Conservation (phyloP, 1,284 basidiomycete genomes). For the Agroathelia rolfsii region DNA sequence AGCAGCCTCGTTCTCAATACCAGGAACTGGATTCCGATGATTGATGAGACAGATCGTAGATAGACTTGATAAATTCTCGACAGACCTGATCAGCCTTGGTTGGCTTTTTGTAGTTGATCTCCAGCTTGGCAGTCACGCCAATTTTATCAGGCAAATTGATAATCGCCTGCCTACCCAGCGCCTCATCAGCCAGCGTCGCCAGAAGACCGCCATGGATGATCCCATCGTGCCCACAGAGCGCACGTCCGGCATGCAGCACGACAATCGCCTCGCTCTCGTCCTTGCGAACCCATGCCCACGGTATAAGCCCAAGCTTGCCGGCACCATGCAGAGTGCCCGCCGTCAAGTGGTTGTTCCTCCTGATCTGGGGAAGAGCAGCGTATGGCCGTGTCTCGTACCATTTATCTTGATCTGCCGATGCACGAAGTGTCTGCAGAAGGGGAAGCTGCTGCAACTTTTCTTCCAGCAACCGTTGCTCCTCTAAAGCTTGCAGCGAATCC, state of each 20-base stretch:
- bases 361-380: constrained; percentile 53
- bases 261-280: constrained; percentile 68
- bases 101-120: constrained; percentile 70
- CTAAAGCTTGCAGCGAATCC: constrained; percentile 51
- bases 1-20: constrained; percentile 58
- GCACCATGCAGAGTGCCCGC: constrained; percentile 81
- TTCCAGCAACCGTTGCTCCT: constrained; percentile 58
- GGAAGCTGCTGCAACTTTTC: constrained; percentile 56
- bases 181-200: constrained; percentile 86
- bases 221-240: constrained; percentile 87
- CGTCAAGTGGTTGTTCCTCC: constrained; percentile 71
- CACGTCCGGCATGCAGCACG: constrained; percentile 76
- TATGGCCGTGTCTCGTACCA: constrained; percentile 82
- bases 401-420: constrained; percentile 34
- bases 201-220: constrained; percentile 90
- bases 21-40: constrained; percentile 47
- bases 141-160: constrained; percentile 80
- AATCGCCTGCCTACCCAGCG: constrained; percentile 75
- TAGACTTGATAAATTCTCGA: too few species aligned
- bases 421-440: constrained; percentile 43
- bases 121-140: constrained; percentile 84
- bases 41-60: constrained; percentile 9
- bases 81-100: constrained; percentile 76
- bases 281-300: constrained; percentile 62
- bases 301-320: constrained; percentile 71